A percentile compares a stretch with the other conserved stretches of the same genome.
These are phyloP conservation scores for Candida odintsovae DNA, from an alignment of 805 yeast genomes.

Conservation along the genomic window DNA sequence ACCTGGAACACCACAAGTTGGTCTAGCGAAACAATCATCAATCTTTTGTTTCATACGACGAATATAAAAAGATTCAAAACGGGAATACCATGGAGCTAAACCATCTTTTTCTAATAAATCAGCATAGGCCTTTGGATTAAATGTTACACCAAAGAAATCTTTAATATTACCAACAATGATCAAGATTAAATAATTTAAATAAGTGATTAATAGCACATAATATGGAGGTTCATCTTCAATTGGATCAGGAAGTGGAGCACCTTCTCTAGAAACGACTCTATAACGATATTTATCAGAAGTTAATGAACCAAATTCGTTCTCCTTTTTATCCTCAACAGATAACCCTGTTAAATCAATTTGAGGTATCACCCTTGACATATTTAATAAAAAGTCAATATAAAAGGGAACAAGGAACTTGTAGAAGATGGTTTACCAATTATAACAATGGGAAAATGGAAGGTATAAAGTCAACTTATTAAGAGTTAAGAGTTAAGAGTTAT, in stretches of 20 bases:
- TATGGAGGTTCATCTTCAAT: conserved; percentile 83
- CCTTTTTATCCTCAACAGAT: conserved; percentile 35
- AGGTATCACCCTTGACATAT: conserved; percentile 28
- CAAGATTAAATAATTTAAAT: conserved; percentile 75
- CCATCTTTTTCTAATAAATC: conserved; percentile 78
- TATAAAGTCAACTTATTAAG: too few species aligned
- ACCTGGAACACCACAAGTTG: conserved; percentile 97
- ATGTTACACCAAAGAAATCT: conserved; percentile 78
- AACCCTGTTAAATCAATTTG: conserved; percentile 28
- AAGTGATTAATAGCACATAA: conserved; percentile 71
- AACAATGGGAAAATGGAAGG: too few species aligned
- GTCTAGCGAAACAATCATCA: conserved; percentile 93
- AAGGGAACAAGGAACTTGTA: neutral
- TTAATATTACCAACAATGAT: conserved; percentile 86
- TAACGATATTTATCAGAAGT: conserved; percentile 62
- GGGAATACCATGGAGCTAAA: conserved; percentile 92
- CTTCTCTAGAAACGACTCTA: conserved; percentile 50
- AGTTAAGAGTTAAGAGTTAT: too few species aligned
- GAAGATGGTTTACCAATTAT: too few species aligned
- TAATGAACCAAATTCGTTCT: conserved; percentile 68
- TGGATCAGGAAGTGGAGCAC: conserved; percentile 54
- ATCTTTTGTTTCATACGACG: conserved; percentile 87
- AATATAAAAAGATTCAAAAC: conserved; percentile 88
- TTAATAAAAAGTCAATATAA: too few species aligned
- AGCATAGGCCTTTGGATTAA: conserved; percentile 58